These are phyloP conservation scores for Glomus cerebriforme DNA, from an alignment of 192 early-diverging fungal species.

Conservation along the genomic window DNA sequence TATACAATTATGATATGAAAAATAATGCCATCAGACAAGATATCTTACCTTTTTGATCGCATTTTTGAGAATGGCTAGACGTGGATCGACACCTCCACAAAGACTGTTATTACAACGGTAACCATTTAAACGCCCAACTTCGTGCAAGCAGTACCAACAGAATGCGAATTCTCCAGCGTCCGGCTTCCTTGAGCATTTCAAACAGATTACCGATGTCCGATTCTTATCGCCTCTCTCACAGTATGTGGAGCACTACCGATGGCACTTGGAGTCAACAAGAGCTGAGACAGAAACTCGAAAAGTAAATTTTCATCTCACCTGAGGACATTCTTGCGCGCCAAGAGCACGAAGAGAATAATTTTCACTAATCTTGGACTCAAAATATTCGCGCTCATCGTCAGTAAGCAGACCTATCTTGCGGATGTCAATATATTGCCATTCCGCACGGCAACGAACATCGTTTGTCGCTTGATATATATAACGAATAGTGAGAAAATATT, in stretches of 20 bases:
- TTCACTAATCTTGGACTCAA: constrained; percentile 22
- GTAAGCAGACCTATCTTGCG: constrained; percentile 10
- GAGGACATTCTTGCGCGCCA: constrained; percentile 13
- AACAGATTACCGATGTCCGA: neutral
- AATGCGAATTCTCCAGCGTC: constrained; percentile 1
- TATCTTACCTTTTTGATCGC: constrained; percentile 4
- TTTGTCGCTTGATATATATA: constrained; percentile 1
- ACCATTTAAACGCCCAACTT: neutral
- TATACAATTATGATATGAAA: neutral
- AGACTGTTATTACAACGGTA: constrained; percentile 11
- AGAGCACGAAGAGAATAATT: constrained; percentile 12
- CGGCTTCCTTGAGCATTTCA: constrained; percentile 7
- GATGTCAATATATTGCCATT: constrained; percentile 21
- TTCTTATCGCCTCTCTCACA: constrained; percentile 9
- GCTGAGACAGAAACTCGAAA: constrained; percentile 12
- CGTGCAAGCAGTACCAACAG: constrained; percentile 13
- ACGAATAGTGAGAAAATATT: constrained; percentile 14
- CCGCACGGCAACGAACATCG: constrained; percentile 2
- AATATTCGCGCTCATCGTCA: neutral
- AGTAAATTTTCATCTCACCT: constrained; percentile 11
- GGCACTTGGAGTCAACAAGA: constrained; percentile 8
- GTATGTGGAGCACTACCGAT: constrained; percentile 15
- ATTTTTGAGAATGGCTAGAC: constrained; percentile 21
- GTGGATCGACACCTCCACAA: constrained; percentile 17
- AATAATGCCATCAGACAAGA: neutral